These are phyloP conservation scores for Meira nashicola DNA, from an alignment of 1,284 basidiomycete species.

Conservation along the genomic window DNA sequence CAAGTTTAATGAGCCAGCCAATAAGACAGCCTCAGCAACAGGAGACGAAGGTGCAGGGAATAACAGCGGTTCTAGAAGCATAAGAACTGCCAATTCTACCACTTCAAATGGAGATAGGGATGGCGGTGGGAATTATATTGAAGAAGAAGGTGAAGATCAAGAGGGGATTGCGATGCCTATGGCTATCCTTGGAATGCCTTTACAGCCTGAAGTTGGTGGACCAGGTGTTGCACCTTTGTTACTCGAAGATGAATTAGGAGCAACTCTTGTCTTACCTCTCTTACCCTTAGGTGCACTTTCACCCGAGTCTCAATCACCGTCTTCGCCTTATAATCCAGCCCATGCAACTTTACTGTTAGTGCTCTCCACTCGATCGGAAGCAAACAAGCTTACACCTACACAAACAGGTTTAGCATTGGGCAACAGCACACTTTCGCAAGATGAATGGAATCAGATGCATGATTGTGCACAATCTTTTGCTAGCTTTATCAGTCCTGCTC, in stretches of 20 bases:
- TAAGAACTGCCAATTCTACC: not conserved
- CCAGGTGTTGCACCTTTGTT: slow-evolving; percentile 3
- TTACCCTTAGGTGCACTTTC: not conserved
- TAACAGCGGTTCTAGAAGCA: too few species aligned
- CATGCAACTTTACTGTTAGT: not conserved
- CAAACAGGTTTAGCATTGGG: not conserved
- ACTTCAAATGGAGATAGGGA: not conserved
- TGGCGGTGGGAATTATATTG: not conserved
- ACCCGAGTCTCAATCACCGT: not conserved
- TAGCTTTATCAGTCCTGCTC: not conserved
- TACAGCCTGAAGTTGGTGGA: not conserved
- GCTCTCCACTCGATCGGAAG: not conserved
- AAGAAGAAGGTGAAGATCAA: not conserved
- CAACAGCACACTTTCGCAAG: slow-evolving; percentile 1
- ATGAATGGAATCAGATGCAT: slow-evolving; percentile 6
- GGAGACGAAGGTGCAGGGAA: not conserved
- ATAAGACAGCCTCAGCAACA: not conserved
- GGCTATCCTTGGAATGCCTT: not conserved
- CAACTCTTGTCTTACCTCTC: not conserved
- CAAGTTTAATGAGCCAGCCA: not conserved
- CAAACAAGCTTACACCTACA: not conserved
- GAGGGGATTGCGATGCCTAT: not conserved
- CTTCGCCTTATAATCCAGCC: not conserved
- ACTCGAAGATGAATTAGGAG: slow-evolving; percentile 4
- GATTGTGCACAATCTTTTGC: not conserved